phyloP scores from a whole-genome alignment of 257 asterid species.

The Apocynum venetum region DNA sequence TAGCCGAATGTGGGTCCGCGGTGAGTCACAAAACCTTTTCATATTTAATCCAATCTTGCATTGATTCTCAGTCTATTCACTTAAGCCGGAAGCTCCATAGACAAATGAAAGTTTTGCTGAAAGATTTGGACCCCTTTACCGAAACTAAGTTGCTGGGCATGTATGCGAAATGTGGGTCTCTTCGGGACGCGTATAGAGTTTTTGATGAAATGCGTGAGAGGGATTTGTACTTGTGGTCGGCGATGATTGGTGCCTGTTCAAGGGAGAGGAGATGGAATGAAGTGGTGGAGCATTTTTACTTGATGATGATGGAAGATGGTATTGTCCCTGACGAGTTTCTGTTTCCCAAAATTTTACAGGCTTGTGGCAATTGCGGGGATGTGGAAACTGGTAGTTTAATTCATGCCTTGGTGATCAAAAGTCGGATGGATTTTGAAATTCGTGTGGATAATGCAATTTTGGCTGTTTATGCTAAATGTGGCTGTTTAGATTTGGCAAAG shows the following conservation, averaged over 20 bases:
- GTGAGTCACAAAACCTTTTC: constrained; percentile 53
- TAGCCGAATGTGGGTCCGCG: constrained; percentile 28
- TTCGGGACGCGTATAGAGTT: constrained; percentile 46
- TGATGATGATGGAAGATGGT: constrained; percentile 52
- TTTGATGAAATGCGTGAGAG: constrained; percentile 57
- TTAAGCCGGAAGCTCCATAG: constrained; percentile 49
- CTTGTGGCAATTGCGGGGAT: constrained; percentile 61
- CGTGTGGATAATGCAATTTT: constrained; percentile 66
- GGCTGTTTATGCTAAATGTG: constrained; percentile 68
- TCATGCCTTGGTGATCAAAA: constrained; percentile 49
- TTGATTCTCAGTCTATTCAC: constrained; percentile 38
- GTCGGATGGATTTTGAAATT: constrained; percentile 36
- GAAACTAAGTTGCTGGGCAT: constrained; percentile 54
- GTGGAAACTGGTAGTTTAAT: constrained; percentile 59
- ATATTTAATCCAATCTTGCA: constrained; percentile 54
- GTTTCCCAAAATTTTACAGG: constrained; percentile 73
- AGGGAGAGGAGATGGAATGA: constrained; percentile 65
- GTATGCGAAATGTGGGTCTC: constrained; percentile 69
- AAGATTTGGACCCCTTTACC: constrained; percentile 45
- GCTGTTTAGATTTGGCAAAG: constrained; percentile 46
- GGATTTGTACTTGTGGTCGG: constrained; percentile 72
- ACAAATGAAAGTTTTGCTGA: constrained; percentile 26
- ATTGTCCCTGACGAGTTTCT: constrained; percentile 56
- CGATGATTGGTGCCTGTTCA: constrained; percentile 73
- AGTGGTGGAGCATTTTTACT: constrained; percentile 55